Base-by-base conservation (phyloP, 2,329 filamentous ascomycete genomes). In the Aquanectria penicillioides region DNA sequence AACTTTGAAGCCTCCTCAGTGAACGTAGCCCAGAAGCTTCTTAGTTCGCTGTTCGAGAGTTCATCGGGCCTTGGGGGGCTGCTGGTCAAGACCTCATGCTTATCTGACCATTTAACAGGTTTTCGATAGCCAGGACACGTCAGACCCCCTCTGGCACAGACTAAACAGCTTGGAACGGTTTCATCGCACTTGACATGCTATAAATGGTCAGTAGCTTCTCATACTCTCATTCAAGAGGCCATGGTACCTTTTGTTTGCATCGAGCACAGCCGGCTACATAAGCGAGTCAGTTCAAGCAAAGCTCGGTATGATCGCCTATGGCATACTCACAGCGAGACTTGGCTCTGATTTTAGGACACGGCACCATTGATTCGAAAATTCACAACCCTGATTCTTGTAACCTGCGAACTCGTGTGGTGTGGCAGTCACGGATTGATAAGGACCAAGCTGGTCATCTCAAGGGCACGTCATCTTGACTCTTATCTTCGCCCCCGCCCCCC, bases 171-270 rank as follows among this genome's bases (percentile, higher is more conserved):
- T n/a, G 38, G 38, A 28, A 43, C 23, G 3, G 38, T 28, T 17
- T 43, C 38, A 17, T 43, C 38, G 10, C 38, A 43, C n/a, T 43
- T 43, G 7, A 43, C 17, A 28, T 28, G 38, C 38, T 43, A 5
- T 43, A 7, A 2, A 8, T 8, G 4, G 23, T 43, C 1, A 43
- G 26, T 11, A 6, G 33, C 12, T 22, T 29, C 43, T 12, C 6
- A 5, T 12, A n/a, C 13, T 6, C 12, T 17, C 18, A 11, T 11
- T 33, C 13, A 10, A n/a, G 13, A 22, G 26, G 15, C 6, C 28
- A 5, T 47, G n/a, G n/a, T 22, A 47, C 43, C 43, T 15, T 47
- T 34, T 47, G 26, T 17, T 47, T 47, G 26, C 43, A 47, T n/a
- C 43, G 43, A 33, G 26, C 43, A 33, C 43, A 47, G 15, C 43